Evolutionary conservation across 306 rosid genomes (phyloP), one percentile per base, ranked within the genome.

Genomic region (Vicia villosa): DNA sequence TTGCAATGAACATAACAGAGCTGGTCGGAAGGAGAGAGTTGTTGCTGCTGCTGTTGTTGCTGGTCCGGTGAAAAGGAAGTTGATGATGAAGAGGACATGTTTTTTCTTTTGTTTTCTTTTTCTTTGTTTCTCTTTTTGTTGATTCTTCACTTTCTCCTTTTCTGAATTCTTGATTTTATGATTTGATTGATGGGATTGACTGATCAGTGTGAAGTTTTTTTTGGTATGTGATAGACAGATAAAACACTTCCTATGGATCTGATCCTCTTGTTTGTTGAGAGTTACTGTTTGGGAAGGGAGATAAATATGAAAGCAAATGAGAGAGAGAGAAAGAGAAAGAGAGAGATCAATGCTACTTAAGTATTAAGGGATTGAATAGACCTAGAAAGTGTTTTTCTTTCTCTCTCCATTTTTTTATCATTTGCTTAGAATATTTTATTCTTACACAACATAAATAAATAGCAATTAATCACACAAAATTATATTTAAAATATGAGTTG

Each of bases 1-100:
- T 84, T 83, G 95, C 99, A 94, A 79, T 91, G 97, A 51, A 94
- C 99, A 78, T 94, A 94, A 26, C 99, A 94, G 65, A 94, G 96
- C 76, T 91, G 95, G 83, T 94, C 99, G 80, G 96, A 84, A 74
- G 96, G 82, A 68, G 94, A 83, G 84, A 86, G 85, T 74, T 80
- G 86, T 41, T 86, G 85, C 75, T 80, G 28, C 28, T 24, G 28
- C 28, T 24, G 28, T 24, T 24, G 68, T 38, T 62, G 68, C 34
- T 62, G 90, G 80, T 91, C 87, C 85, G 87, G 88, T 76, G 96
- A 84, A 74, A 84, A 83, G 80, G 86, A 79, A 73, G 86, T 32
- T 66, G 86, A 40, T 56, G 96, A 81, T 22, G 95, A 82, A 60
- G 91, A 76, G 65, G 98, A 92, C 91, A 87, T 87, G 58, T 71